Conservation (phyloP, 371 early-diverging fungal species). For the Choanephora cucurbitarum region DNA sequence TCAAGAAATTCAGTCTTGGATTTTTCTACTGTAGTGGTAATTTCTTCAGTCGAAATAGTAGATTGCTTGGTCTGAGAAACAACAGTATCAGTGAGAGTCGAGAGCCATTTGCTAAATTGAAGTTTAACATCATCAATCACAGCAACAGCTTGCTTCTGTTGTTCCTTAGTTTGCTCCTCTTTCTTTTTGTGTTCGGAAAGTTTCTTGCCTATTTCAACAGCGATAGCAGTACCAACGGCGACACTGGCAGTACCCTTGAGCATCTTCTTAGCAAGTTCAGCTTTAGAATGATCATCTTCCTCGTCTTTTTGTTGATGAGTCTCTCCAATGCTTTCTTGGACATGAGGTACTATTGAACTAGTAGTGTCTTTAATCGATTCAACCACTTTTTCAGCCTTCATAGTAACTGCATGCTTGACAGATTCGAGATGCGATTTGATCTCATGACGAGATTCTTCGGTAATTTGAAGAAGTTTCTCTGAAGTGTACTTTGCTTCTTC, state of each 20-base stretch:
- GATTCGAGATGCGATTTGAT: slow-evolving; percentile 15
- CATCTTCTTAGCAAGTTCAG: slow-evolving; percentile 30
- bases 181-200: slow-evolving; percentile 24
- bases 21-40: slow-evolving; percentile 20
- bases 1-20: slow-evolving; percentile 26
- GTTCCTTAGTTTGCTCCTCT: slow-evolving; percentile 11
- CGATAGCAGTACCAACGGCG: slow-evolving; percentile 30
- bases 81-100: slow-evolving; percentile 24
- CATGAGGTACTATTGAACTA: slow-evolving; percentile 4
- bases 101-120: slow-evolving; percentile 31
- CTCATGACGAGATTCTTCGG: slow-evolving; percentile 30
- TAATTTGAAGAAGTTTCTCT: slow-evolving; percentile 25
- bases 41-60: slow-evolving; percentile 18
- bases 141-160: slow-evolving; percentile 14
- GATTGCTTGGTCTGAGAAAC: slow-evolving; percentile 20
- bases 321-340: not conserved
- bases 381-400: slow-evolving; percentile 17
- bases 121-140: slow-evolving; percentile 26
- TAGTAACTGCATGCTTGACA: slow-evolving; percentile 10
- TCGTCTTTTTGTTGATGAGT: slow-evolving; percentile 8
- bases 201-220: slow-evolving; percentile 29
- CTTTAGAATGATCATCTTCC: slow-evolving; percentile 16
- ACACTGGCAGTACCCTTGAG: slow-evolving; percentile 28
- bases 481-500: slow-evolving; percentile 18
- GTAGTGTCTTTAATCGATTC: slow-evolving; percentile 3